These are phyloP conservation scores for Colletotrichum higginsianum DNA, from an alignment of 2,329 filamentous ascomycete genomes.

Conservation along the genomic window DNA sequence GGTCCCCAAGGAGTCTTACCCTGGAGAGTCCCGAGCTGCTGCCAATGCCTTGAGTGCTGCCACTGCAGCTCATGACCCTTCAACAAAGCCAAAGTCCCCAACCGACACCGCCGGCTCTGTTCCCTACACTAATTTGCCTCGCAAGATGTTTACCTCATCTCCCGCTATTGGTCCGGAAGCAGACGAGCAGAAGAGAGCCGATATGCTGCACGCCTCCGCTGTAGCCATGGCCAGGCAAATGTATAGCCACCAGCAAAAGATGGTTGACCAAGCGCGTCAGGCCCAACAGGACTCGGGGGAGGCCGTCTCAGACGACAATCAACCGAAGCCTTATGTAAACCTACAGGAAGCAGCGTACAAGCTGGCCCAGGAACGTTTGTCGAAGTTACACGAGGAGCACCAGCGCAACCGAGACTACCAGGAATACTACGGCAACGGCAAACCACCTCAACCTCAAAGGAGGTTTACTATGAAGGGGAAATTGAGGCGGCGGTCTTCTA, in stretches of 20 bases:
- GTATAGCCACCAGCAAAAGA: slow-evolving; percentile 79
- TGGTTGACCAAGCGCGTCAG: slow-evolving; percentile 66
- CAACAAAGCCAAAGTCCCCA: slow-evolving; percentile 60
- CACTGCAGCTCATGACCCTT: slow-evolving; percentile 73
- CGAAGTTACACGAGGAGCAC: slow-evolving; percentile 83
- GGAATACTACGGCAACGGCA: slow-evolving; percentile 80
- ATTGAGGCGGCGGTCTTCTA: slow-evolving; percentile 75
- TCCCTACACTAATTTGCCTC: slow-evolving; percentile 76
- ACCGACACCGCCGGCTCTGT: slow-evolving; percentile 76
- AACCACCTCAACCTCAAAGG: slow-evolving; percentile 52
- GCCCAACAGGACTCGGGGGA: slow-evolving; percentile 52
- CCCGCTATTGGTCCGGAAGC: slow-evolving; percentile 81
- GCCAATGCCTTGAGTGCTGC: slow-evolving; percentile 82
- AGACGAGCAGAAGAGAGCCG: slow-evolving; percentile 80
- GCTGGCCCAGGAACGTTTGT: slow-evolving; percentile 85
- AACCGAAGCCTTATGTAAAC: slow-evolving; percentile 71
- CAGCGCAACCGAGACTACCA: slow-evolving; percentile 75
- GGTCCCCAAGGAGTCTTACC: slow-evolving; percentile 62
- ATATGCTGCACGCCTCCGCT: slow-evolving; percentile 84
- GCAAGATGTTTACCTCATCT: slow-evolving; percentile 83
- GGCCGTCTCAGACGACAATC: slow-evolving; percentile 53
- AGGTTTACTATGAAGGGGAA: slow-evolving; percentile 69
- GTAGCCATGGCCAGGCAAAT: slow-evolving; percentile 92
- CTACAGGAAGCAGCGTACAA: slow-evolving; percentile 91
- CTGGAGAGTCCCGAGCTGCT: slow-evolving; percentile 72